Base-by-base conservation (phyloP, 371 early-diverging fungal species). In the Mucor velutinosus region DNA sequence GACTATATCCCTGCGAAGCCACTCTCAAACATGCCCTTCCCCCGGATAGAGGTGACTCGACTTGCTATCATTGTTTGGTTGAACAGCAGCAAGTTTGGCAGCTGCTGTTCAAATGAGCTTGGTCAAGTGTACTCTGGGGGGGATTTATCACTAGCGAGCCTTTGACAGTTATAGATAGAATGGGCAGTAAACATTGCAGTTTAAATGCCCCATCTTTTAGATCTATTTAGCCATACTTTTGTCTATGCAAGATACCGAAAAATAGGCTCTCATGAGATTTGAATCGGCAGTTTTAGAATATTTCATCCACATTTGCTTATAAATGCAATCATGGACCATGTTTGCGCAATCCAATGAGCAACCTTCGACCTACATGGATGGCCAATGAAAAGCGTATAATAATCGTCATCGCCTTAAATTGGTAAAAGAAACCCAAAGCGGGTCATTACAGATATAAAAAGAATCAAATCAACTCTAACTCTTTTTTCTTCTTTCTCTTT, bases 341-440 rank as follows among this genome's bases (percentile, higher is more conserved):
- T 17, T 43, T 5, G 47, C 47, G 62, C 47, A 33, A 61, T 47
- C 62, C 60, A 60, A 60, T 60, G 27, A 45, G 7, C 27, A 15
- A 7, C n/a, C 30, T 61, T 33, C 35, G 30, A 33, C 19, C 47
- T 65, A 47, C 65, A 27, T 49, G 49, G 4, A 7, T 29, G 21
- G 43, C 67, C 67, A 67, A 67, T 67, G 11, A 30, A 62, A 67
- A 21, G 25, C 14, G 14, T 11, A 10, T n/a, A 56, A 67, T 23
- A 67, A 67, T 67, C 67, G 67, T 67, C 67, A 67, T 67, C 67
- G 67, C 10, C 37, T 61, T 23, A 15, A 61, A 60, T 60, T 66
- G 30, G 60, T 45, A 60, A 60, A 7, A 39, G 41, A 58, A 37
- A 21, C 35, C 35, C 10, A 35, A 35, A 35, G 35, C n/a, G 39